Percentiles rank a stretch among this genome's conserved stretches.
Evolutionary conservation across 441 rosid genomes (phyloP).

Genomic region (Corymbia calophylla): DNA sequence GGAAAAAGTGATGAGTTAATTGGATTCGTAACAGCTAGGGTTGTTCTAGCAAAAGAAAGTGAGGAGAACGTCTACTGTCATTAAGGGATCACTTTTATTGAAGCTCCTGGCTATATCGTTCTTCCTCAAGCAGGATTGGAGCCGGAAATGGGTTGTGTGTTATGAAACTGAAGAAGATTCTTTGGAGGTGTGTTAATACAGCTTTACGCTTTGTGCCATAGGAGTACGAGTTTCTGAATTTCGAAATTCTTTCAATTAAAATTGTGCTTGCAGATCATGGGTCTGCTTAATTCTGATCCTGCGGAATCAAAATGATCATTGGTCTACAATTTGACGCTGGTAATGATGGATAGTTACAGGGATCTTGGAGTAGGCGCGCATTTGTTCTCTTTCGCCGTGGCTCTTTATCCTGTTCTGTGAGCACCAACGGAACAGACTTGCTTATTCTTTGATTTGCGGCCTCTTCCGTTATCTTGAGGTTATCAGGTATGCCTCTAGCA

Average conservation of each 20-base stretch:
- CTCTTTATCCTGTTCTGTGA: background rate
- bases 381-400: background rate
- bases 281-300: background rate
- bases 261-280: background rate
- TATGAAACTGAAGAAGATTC: background rate
- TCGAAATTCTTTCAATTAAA: background rate
- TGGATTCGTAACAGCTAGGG: slow-evolving; percentile 81
- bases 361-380: background rate
- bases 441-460: slow-evolving; percentile 35
- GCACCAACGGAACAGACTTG: background rate
- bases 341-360: background rate
- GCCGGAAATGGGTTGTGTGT: background rate
- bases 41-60: slow-evolving; percentile 63
- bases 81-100: background rate
- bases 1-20: slow-evolving; percentile 65
- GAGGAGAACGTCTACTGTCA: slow-evolving; percentile 38
- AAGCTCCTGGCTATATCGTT: background rate
- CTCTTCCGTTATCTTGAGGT: slow-evolving; percentile 62
- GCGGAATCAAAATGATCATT: background rate
- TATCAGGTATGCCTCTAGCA: slow-evolving; percentile 54
- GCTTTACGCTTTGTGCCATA: background rate
- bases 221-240: background rate
- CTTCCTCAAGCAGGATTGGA: background rate
- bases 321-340: background rate
- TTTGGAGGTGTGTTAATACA: background rate